These are phyloP conservation scores for Zelonia costaricensis DNA, from an alignment of 208 protist species.

Conservation along the genomic window DNA sequence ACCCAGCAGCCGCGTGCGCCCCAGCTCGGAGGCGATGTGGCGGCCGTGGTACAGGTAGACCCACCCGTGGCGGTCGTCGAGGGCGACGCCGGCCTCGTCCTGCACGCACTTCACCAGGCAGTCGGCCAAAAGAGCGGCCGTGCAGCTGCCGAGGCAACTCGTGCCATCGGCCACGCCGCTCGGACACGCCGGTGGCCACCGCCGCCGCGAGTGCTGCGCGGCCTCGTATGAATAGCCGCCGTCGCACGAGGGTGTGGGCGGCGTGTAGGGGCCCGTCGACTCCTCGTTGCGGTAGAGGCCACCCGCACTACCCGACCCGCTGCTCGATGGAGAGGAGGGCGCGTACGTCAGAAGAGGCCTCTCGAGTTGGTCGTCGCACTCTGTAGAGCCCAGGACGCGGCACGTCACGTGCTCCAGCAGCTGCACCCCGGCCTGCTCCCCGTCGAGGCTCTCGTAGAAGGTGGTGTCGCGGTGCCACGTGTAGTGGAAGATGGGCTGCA, in stretches of 20 bases:
- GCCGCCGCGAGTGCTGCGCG: too few relatives aligned
- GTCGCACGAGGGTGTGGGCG: too few relatives aligned
- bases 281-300: constrained; percentile 1
- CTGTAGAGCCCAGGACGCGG: constrained; percentile 4
- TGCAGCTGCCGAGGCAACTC: constrained; percentile 19
- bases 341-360: too few relatives aligned
- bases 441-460: constrained; percentile 10
- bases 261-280: too few relatives aligned
- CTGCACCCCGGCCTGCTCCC: constrained; percentile 25
- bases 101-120: constrained; percentile 31
- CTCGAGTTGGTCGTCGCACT: neutral
- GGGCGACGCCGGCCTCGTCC: constrained; percentile 29
- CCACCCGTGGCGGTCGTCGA: constrained; percentile 32
- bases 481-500: constrained; percentile 21
- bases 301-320: too few relatives aligned
- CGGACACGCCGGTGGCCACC: neutral
- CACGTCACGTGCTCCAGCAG: constrained; percentile 28
- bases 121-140: constrained; percentile 29
- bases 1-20: constrained; percentile 11
- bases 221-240: too few relatives aligned
- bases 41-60: constrained; percentile 35
- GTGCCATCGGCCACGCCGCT: neutral
- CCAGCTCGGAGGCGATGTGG: constrained; percentile 15
- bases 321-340: too few relatives aligned
- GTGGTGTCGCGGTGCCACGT: constrained; percentile 23